Conservation (phyloP, 2,329 filamentous ascomycete species). For the Trichoderma sp. region DNA sequence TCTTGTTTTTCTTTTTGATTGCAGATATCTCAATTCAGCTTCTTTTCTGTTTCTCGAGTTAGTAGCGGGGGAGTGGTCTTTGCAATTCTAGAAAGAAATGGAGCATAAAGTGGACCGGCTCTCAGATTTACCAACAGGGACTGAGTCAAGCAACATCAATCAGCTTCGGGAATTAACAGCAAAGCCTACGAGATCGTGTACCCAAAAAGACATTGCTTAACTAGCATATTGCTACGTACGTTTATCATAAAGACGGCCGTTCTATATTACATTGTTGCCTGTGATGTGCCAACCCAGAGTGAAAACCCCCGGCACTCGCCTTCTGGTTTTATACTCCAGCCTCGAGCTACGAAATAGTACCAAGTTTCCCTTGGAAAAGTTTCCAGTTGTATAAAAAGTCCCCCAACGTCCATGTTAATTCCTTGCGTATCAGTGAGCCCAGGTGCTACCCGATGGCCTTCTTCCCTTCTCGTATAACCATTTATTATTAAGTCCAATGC, state of each 20-base stretch:
- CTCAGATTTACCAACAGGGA: neutral
- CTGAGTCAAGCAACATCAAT: neutral
- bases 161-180: neutral
- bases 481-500: constrained; percentile 81
- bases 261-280: constrained; percentile 3
- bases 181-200: neutral
- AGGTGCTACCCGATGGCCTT: constrained; percentile 48
- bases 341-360: neutral
- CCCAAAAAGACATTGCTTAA: neutral
- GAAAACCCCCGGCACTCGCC: neutral
- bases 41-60: neutral
- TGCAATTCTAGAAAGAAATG: neutral
- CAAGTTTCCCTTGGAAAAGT: constrained; percentile 6
- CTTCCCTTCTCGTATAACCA: constrained; percentile 89
- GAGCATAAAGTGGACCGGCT: neutral
- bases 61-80: neutral
- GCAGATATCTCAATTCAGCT: neutral
- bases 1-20: neutral
- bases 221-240: constrained; percentile 13
- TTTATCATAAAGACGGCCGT: constrained; percentile 12
- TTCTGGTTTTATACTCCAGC: constrained; percentile 17
- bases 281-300: neutral
- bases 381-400: neutral
- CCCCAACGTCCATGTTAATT: neutral
- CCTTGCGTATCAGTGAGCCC: constrained; percentile 32